Percentiles rank a stretch among this genome's conserved stretches.
phyloP scores from a whole-genome alignment of 148 eudicot species.

The Gaultheria prostrata region DNA sequence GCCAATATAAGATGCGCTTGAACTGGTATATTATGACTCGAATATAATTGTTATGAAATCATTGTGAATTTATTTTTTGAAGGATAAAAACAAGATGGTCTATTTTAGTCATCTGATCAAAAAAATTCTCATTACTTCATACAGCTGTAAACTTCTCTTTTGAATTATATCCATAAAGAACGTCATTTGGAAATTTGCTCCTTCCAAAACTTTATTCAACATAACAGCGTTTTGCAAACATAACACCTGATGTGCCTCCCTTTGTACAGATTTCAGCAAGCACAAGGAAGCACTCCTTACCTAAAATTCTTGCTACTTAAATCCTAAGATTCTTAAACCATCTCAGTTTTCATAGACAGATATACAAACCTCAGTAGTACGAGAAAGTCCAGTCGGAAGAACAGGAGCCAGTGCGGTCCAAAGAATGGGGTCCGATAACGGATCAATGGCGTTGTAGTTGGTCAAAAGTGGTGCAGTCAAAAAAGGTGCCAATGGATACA shows the following conservation, averaged over 20 bases:
- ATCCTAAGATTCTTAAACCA: not conserved
- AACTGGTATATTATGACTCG: not conserved
- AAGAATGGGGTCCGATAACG: conserved; percentile 68
- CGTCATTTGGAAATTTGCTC: not conserved
- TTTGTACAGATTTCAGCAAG: not conserved
- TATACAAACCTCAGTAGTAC: conserved; percentile 57
- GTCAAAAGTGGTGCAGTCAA: conserved; percentile 83
- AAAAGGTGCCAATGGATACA: conserved; percentile 60
- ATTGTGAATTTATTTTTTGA: not conserved
- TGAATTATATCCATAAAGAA: not conserved
- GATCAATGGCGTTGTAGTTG: conserved; percentile 63
- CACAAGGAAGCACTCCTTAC: not conserved
- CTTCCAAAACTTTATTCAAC: not conserved
- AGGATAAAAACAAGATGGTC: not conserved
- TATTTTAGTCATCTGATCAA: not conserved
- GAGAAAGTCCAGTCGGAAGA: conserved; percentile 68
- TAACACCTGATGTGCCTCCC: not conserved
- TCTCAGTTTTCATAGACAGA: not conserved
- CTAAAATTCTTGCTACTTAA: not conserved
- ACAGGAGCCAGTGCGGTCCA: conserved; percentile 77
- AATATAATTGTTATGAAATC: not conserved
- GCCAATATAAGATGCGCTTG: not conserved
- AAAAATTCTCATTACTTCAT: not conserved
- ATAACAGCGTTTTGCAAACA: not conserved
- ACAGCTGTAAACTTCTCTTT: not conserved